A percentile compares a stretch with the other conserved stretches of the same genome.
Conservation (phyloP, 306 rosid species). For the Sindora glabra region DNA sequence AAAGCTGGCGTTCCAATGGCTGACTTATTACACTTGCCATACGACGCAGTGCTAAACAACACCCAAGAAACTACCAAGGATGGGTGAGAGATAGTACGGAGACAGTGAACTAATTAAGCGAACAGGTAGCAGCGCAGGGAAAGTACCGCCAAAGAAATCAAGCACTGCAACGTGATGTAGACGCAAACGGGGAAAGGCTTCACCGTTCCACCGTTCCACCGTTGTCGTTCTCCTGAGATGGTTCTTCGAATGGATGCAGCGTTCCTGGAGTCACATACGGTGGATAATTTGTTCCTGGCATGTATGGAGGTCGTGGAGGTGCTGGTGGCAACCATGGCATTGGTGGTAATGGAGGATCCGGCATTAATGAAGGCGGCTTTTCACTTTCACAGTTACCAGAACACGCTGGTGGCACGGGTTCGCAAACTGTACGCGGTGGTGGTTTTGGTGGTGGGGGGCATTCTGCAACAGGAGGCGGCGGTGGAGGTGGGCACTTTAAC, state of each 20-base stretch:
- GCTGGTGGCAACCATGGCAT: background rate
- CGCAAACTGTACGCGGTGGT: slow-evolving; percentile 18
- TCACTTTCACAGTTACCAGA: background rate
- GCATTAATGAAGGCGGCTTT: background rate
- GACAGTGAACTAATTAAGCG: too few species aligned
- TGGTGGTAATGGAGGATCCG: background rate
- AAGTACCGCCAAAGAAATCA: background rate
- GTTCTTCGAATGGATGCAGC: slow-evolving; percentile 8
- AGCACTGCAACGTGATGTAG: background rate
- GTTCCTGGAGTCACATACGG: too few species aligned
- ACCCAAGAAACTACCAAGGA: too few species aligned
- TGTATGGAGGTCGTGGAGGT: background rate
- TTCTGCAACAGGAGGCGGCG: background rate
- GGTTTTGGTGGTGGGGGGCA: slow-evolving; percentile 41
- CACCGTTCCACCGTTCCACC: slow-evolving; percentile 14
- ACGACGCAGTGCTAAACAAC: too few species aligned
- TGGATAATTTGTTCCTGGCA: too few species aligned
- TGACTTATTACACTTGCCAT: too few species aligned
- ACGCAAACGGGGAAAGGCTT: too few species aligned
- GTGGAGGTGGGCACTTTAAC: too few species aligned
- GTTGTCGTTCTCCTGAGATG: background rate
- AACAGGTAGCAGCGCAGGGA: slow-evolving; percentile 15
- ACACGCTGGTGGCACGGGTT: background rate
- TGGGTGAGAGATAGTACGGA: too few species aligned
- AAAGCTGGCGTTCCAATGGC: too few species aligned